phyloP scores from a whole-genome alignment of 2,329 filamentous ascomycete genomes.

The Aspergillus clavatus region DNA sequence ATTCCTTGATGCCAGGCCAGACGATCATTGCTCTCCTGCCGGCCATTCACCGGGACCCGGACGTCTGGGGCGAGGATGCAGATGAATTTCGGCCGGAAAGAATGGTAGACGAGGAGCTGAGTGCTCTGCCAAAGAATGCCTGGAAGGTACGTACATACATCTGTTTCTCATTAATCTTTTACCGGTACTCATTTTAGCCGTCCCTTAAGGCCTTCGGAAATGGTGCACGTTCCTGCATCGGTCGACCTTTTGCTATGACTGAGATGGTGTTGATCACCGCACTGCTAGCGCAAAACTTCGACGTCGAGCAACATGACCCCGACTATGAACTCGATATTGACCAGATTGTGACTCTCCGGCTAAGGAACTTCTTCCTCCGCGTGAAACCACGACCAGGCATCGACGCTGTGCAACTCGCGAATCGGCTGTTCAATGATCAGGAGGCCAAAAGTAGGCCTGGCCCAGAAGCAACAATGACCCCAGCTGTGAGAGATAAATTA shows the following conservation, averaged over 20 bases:
- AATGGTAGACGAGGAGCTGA: slow-evolving; percentile 66
- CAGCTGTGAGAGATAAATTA: too few species aligned
- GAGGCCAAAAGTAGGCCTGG: too few species aligned
- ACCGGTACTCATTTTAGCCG: too few species aligned
- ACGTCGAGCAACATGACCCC: slow-evolving; percentile 59
- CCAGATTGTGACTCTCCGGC: too few species aligned
- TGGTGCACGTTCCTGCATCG: slow-evolving; percentile 66
- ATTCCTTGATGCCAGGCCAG: slow-evolving; percentile 52
- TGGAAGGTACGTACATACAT: too few species aligned
- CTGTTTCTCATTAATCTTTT: too few species aligned
- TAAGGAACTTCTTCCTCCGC: too few species aligned
- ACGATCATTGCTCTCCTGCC: slow-evolving; percentile 47
- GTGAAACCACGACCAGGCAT: too few species aligned
- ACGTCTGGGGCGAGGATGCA: slow-evolving; percentile 61
- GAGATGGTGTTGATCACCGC: slow-evolving; percentile 60
- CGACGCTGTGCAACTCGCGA: too few species aligned
- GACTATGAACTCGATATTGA: too few species aligned
- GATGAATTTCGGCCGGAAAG: slow-evolving; percentile 64
- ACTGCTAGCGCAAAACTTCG: slow-evolving; percentile 66
- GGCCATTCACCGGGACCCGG: slow-evolving; percentile 57
- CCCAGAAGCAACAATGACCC: too few species aligned
- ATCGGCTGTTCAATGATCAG: too few species aligned
- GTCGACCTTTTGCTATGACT: slow-evolving; percentile 69
- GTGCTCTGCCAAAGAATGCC: slow-evolving; percentile 56
- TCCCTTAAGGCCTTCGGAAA: slow-evolving; percentile 76